phyloP scores from a whole-genome alignment of 495 filamentous ascomycete genomes.

The Lepidopterella palustris region DNA sequence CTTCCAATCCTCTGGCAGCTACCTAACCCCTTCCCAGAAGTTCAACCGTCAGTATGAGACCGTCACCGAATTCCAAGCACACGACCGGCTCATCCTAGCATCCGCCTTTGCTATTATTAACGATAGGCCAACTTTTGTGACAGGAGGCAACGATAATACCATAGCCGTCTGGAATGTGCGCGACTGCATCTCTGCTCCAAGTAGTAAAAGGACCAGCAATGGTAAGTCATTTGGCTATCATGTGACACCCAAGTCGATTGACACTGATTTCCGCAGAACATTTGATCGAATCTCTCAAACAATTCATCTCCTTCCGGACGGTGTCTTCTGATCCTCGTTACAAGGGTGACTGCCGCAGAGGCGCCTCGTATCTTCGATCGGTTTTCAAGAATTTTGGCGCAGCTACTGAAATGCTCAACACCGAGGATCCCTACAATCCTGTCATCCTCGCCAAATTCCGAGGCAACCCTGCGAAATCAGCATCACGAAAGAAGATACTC shows the following conservation, averaged over 20 bases:
- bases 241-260: constrained; percentile 1
- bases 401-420: constrained; percentile 74
- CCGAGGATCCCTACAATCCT: constrained; percentile 66
- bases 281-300: constrained; percentile 71
- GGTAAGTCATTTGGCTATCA: constrained; percentile 36
- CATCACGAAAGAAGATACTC: constrained; percentile 71
- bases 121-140: constrained; percentile 71
- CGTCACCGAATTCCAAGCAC: constrained; percentile 74
- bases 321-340: constrained; percentile 79
- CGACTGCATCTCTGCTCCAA: constrained; percentile 44
- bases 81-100: constrained; percentile 80
- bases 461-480: constrained; percentile 52
- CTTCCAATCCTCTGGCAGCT: background rate
- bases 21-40: constrained; percentile 44
- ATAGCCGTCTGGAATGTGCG: constrained; percentile 82
- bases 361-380: constrained; percentile 80
- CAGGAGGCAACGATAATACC: constrained; percentile 88
- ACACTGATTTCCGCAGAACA: constrained; percentile 48
- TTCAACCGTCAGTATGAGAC: constrained; percentile 87
- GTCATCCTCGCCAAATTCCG: constrained; percentile 84
- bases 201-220: constrained; percentile 52
- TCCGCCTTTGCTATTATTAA: constrained; percentile 65
- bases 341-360: constrained; percentile 82
- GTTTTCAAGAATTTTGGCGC: constrained; percentile 89
- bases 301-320: constrained; percentile 85